Evolutionary conservation across 768 basidiomycete genomes (phyloP), one percentile per base, ranked within the genome.

Genomic region (Psilocybe cubensis): DNA sequence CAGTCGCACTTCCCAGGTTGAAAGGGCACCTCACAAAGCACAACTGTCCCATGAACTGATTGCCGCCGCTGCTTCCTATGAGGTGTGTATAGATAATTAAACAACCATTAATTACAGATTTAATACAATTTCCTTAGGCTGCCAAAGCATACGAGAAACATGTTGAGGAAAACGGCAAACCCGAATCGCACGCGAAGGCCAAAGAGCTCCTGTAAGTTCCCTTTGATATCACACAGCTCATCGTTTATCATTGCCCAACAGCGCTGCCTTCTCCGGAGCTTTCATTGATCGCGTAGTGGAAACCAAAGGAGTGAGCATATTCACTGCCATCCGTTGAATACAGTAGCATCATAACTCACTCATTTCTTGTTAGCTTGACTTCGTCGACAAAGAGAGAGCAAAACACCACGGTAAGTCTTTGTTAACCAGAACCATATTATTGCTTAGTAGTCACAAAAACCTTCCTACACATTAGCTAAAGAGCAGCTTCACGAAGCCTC

Each of bases 141-240:
- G 79, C 79, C 48, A 88, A 87, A 67, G 80, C 82, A 1, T 90
- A 82, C 65, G 78, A 89, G 61, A 60, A 84, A 0, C 89, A 91
- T 70, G 41, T 63, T 27, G 76, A 49, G 35, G 64, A 51, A 29
- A 74, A 87, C 20, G 89, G 88, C 33, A 58, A 79, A 63, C 77
- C 82, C 3, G 66, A 59, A 20, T 68, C 23, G 46, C 88, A 91
- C 66, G 78, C 70, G 10, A 76, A 74, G 66, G 84, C 83, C 18
- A 88, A 87, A 73, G 79, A 87, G 70, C 63, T 82, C 50, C 54
- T 85, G 78, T 80, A 66, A 52, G 56, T 47, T 18, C 12, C 33
- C 35, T 56, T 12, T 48, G 8, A 21, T 3, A n/a, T 47, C 45
- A 18, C 35, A 25, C 21, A 11, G n/a, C 52, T 29, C 40, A 9